Conservation (phyloP, 2,329 filamentous ascomycete species). For the Xylogone sp. region DNA sequence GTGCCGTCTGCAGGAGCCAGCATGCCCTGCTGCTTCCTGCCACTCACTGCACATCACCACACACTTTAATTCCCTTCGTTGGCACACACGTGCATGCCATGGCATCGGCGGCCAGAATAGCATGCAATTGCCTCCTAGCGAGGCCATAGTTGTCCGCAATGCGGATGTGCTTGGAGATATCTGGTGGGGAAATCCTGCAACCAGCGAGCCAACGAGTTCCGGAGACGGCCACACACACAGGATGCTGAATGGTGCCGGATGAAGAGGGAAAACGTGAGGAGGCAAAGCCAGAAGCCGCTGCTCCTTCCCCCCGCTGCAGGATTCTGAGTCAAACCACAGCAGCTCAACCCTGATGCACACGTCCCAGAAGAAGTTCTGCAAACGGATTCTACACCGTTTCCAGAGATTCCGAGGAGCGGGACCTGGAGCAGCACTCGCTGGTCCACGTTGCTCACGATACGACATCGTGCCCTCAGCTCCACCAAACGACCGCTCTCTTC, state of each 20-base stretch:
- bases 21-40: not conserved
- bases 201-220: not conserved
- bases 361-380: not conserved
- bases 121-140: not conserved
- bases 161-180: not conserved
- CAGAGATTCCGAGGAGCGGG: not conserved
- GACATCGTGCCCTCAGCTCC: too few relatives aligned
- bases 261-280: not conserved
- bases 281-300: not conserved
- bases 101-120: not conserved
- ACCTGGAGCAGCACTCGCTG: too few relatives aligned
- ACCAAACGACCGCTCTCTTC: not conserved
- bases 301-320: not conserved
- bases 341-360: not conserved
- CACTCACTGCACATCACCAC: not conserved
- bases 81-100: not conserved
- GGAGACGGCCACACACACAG: not conserved
- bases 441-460: too few relatives aligned
- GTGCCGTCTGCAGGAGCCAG: not conserved
- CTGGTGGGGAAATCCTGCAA: not conserved
- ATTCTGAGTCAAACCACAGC: not conserved
- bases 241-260: not conserved
- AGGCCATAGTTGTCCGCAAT: not conserved
- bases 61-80: not conserved
- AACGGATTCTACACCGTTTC: not conserved